Conservation (phyloP, 352 stramenopile species). For the Globisporangium recalcitrans region DNA sequence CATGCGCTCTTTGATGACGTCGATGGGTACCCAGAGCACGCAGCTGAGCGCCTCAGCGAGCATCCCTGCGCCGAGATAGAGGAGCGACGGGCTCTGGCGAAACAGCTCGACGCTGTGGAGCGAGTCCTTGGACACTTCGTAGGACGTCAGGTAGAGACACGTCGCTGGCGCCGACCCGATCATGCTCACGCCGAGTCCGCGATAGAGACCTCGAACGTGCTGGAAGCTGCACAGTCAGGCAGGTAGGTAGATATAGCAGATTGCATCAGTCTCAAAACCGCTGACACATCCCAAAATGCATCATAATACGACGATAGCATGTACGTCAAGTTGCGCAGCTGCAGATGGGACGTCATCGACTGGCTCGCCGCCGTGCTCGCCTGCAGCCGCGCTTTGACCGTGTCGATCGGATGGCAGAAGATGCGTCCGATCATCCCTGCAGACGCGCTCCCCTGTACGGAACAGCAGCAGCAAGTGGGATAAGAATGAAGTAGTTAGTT, state of each 20-base stretch:
- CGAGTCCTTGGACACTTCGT: constrained; percentile 86
- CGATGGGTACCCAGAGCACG: constrained; percentile 98
- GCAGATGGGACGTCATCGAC: constrained; percentile 40
- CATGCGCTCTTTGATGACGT: constrained; percentile 98
- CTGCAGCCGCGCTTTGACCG: constrained; percentile 86
- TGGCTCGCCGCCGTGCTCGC: constrained; percentile 29
- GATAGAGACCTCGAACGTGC: constrained; percentile 89
- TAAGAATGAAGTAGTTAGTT: too few species aligned
- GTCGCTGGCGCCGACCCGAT: constrained; percentile 93
- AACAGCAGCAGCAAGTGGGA: not conserved
- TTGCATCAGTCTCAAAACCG: not conserved
- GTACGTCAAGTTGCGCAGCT: constrained; percentile 45
- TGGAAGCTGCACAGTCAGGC: constrained; percentile 30
- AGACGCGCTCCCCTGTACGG: constrained; percentile 67
- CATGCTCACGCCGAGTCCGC: constrained; percentile 93
- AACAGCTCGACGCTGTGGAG: constrained; percentile 41
- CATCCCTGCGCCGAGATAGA: constrained; percentile 73
- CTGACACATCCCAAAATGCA: too few species aligned
- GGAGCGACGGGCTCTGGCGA: constrained; percentile 41
- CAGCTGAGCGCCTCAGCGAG: constrained; percentile 84
- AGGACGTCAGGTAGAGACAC: constrained; percentile 96
- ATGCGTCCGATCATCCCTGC: constrained; percentile 80
- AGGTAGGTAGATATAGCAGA: not conserved
- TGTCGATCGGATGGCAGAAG: constrained; percentile 91
- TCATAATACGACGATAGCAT: not conserved